Evolutionary conservation across 495 filamentous ascomycete species (phyloP).

Genomic region (Penicillium atrosanguineum): DNA sequence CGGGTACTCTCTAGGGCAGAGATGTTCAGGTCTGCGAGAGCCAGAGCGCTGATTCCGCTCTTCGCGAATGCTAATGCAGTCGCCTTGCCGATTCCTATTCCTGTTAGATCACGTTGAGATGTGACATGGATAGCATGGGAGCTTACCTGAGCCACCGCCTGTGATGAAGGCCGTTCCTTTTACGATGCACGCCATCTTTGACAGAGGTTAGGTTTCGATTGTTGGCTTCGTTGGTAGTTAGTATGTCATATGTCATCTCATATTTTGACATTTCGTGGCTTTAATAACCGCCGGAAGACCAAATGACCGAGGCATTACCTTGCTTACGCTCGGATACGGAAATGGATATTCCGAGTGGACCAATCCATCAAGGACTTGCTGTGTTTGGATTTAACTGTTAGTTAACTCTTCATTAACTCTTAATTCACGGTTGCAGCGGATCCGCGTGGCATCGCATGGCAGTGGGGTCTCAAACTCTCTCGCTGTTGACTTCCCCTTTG

Average conservation of each 20-base stretch:
- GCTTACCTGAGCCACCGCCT: constrained; percentile 21
- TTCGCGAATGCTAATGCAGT: constrained; percentile 21
- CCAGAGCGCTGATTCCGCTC: constrained; percentile 21
- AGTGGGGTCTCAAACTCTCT: constrained; percentile 7
- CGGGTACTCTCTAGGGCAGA: constrained; percentile 10
- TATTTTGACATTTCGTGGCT: not conserved
- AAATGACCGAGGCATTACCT: no score
- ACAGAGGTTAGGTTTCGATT: not conserved
- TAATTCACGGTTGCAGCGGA: not conserved
- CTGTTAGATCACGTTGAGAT: not conserved
- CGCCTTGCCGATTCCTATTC: constrained; percentile 26
- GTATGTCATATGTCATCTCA: no score
- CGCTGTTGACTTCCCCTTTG: constrained; percentile 18
- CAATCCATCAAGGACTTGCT: no score
- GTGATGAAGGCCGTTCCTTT: constrained; percentile 27
- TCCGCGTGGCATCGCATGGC: constrained; percentile 4
- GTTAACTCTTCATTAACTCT: no score
- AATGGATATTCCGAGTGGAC: not conserved
- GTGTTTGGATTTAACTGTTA: no score
- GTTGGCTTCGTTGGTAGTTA: no score
- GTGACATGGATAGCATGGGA: not conserved
- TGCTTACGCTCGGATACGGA: not conserved
- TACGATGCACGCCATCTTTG: constrained; percentile 18
- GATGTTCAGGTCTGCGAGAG: constrained; percentile 23
- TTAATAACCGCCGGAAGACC: no score